Evolutionary conservation across 495 filamentous ascomycete genomes (phyloP), one percentile per base, ranked within the genome.

Genomic region (Penicillium diatomitis): DNA sequence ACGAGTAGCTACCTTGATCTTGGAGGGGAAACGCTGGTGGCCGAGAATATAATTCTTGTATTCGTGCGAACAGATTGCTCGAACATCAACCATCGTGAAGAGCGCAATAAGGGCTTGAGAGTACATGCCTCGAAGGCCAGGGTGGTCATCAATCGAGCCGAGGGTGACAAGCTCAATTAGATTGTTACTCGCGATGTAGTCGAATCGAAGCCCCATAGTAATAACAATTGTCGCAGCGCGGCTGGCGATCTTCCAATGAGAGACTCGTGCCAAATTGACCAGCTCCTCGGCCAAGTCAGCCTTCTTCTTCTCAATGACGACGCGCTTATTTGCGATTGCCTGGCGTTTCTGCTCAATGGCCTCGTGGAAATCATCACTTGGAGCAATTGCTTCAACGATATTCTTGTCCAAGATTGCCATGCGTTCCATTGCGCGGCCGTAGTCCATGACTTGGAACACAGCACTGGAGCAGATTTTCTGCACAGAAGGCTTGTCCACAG

Each of bases 201-300:
- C 86, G 55, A 96, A 96, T 38, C 94, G 82, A 38, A 96, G 76
- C 44, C 87, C 89, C 54, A 95, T 78, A 48, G 90, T 90, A 50
- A 90, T 79, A 10, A 95, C 84, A 54, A 97, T 90, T 27, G 90
- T 85, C 9, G 85, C 87, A 38, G 88, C 90, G 30, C 92, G 76
- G 49, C 81, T 88, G 7, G 90, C 91, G 52, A 95, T 87, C 75
- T 95, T 97, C 92, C 92, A 99, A 61, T 97, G 94, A 0, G 88
- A 86, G 27, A 79, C 76, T 48, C 80, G 79, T 0, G 87, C 84
- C 46, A 88, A 64, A 36, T 87, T 80, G 3, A 90, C 83, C 36
- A 99, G 76, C 56, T 95, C 87, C 48, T 85, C 68, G 0, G 90
- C 87, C 10, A 97, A 69, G 4, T 81, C 77, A 0, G 83, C 74